These are phyloP conservation scores for Camellia lanceoleosa DNA, from an alignment of 148 eudicot species.

Conservation along the genomic window DNA sequence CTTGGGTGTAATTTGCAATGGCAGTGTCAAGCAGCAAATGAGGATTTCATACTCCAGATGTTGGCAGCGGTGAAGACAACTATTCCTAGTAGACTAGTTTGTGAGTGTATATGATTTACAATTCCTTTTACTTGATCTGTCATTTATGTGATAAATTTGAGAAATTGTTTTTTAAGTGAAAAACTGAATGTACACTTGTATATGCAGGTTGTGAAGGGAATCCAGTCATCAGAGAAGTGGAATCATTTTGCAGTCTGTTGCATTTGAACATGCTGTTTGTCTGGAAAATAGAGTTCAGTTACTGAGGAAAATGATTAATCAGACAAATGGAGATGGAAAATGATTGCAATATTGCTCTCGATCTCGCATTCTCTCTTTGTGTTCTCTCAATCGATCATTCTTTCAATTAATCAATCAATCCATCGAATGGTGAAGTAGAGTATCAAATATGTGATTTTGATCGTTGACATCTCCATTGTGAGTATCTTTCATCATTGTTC, in stretches of 20 bases:
- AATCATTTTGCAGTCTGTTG: constrained; percentile 11
- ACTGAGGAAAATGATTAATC: background rate
- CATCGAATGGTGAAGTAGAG: too few species aligned
- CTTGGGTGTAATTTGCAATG: constrained; percentile 8
- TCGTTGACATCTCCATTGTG: too few species aligned
- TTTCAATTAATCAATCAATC: too few species aligned
- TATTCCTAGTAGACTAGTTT: constrained; percentile 29
- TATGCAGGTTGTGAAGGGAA: constrained; percentile 27
- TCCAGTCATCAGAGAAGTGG: constrained; percentile 12
- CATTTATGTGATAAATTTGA: background rate
- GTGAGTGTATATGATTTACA: constrained; percentile 17
- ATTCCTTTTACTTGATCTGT: background rate
- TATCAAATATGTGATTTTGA: too few species aligned
- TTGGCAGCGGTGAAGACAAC: constrained; percentile 19
- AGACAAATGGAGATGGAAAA: too few species aligned
- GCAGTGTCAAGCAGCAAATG: constrained; percentile 31
- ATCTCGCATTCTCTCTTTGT: too few species aligned
- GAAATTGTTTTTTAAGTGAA: background rate
- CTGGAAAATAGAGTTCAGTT: background rate
- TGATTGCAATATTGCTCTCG: too few species aligned
- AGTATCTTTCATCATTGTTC: too few species aligned
- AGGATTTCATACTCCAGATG: constrained; percentile 25
- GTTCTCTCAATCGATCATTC: too few species aligned
- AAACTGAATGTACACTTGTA: background rate
- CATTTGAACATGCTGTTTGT: constrained; percentile 5